A percentile compares a stretch with the other conserved stretches of the same genome.
These are phyloP conservation scores for Clohesyomyces aquaticus DNA, from an alignment of 495 filamentous ascomycete genomes.

Conservation along the genomic window DNA sequence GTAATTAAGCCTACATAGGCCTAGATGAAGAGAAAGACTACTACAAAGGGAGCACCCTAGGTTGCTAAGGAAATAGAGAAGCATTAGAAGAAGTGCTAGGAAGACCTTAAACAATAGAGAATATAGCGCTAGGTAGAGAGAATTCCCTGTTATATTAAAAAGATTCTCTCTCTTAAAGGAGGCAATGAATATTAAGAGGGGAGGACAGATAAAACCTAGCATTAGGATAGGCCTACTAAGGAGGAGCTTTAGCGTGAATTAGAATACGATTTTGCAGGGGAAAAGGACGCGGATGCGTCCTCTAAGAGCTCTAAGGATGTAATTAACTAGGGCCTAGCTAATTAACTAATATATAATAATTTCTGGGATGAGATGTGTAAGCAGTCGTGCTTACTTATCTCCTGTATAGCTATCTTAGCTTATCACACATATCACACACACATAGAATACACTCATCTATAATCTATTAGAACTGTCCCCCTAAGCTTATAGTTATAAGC, in stretches of 20 bases:
- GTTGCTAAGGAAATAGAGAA: not conserved
- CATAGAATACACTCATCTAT: too few relatives aligned
- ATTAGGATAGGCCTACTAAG: not conserved
- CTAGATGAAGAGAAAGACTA: constrained; percentile 21
- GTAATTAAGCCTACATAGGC: constrained; percentile 29
- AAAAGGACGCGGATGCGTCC: not conserved
- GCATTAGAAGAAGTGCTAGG: not conserved
- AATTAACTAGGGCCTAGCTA: too few relatives aligned
- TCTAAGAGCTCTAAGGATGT: not conserved
- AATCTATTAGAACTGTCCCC: too few relatives aligned
- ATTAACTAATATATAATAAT: not conserved
- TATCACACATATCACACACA: too few relatives aligned
- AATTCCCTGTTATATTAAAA: constrained; percentile 23
- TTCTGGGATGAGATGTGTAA: not conserved
- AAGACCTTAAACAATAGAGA: constrained; percentile 8
- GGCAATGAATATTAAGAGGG: constrained; percentile 33
- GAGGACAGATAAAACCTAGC: constrained; percentile 4
- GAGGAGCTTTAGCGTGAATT: not conserved
- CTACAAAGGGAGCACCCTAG: constrained; percentile 14
- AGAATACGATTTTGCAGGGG: not conserved
- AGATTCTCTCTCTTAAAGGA: constrained; percentile 27
- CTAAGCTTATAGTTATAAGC: too few relatives aligned
- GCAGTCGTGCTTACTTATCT: too few relatives aligned
- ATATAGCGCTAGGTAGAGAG: constrained; percentile 28
- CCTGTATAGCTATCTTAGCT: too few relatives aligned